phyloP scores from a whole-genome alignment of 495 filamentous ascomycete genomes.

The Jackrogersella multiformis region DNA sequence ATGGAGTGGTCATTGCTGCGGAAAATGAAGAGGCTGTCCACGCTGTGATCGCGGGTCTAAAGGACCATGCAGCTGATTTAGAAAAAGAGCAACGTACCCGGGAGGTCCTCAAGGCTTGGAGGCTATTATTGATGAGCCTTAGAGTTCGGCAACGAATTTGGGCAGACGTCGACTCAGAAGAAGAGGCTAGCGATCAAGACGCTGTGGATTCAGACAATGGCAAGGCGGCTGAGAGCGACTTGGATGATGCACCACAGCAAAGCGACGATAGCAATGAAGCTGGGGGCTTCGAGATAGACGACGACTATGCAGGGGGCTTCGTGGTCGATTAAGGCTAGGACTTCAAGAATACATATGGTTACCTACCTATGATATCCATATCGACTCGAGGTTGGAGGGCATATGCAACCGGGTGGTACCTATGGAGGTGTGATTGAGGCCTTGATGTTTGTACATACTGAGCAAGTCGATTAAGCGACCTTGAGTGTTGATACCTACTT shows the following conservation, averaged over 20 bases:
- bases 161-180: slow-evolving; percentile 57
- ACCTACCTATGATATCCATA: neutral
- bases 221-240: slow-evolving; percentile 18
- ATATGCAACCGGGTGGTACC: too few relatives aligned
- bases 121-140: slow-evolving; percentile 74
- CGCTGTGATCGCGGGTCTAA: slow-evolving; percentile 70
- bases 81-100: slow-evolving; percentile 64
- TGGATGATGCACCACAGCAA: slow-evolving; percentile 27
- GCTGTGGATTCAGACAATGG: slow-evolving; percentile 27
- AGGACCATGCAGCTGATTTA: slow-evolving; percentile 65
- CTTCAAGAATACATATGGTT: neutral
- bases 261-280: slow-evolving; percentile 42
- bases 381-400: neutral
- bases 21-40: slow-evolving; percentile 77
- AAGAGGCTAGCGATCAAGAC: slow-evolving; percentile 28
- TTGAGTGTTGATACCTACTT: neutral
- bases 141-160: slow-evolving; percentile 80
- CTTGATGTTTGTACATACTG: too few relatives aligned
- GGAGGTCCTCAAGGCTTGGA: slow-evolving; percentile 77
- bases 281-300: slow-evolving; percentile 47
- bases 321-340: slow-evolving; percentile 19
- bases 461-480: too few relatives aligned
- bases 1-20: slow-evolving; percentile 76
- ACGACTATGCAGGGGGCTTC: slow-evolving; percentile 45
- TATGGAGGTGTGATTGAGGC: neutral